Evolutionary conservation across 73 alveolate genomes (phyloP).

Genomic region (Symbiodinium natans): DNA sequence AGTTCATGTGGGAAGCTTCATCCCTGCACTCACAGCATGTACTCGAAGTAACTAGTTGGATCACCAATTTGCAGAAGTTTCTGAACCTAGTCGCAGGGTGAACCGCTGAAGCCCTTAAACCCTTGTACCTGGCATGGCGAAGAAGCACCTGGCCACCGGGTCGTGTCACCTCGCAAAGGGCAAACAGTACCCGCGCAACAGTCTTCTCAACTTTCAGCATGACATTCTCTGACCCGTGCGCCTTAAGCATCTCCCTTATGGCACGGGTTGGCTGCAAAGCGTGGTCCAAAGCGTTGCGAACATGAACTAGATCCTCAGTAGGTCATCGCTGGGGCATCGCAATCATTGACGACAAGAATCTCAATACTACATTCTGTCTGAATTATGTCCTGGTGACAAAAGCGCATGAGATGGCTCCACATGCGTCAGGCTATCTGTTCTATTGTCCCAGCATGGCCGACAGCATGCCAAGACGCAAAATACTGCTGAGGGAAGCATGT

Average conservation of each 20-base stretch:
- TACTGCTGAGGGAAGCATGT: not conserved
- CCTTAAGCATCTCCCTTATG: conserved; percentile 12
- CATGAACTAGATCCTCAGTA: not conserved
- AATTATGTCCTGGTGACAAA: no score
- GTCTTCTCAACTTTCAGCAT: not conserved
- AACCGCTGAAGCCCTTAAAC: no score
- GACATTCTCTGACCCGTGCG: not conserved
- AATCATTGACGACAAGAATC: no score
- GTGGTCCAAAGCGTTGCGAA: conserved; percentile 23
- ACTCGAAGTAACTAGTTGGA: no score
- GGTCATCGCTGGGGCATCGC: not conserved
- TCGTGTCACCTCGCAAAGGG: not conserved
- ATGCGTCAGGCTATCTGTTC: no score
- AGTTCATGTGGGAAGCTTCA: conserved; percentile 9
- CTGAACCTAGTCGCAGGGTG: no score
- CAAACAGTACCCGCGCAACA: not conserved
- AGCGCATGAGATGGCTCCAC: no score
- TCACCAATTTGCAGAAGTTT: no score
- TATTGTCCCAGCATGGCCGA: no score
- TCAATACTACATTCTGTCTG: no score
- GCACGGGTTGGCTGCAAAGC: conserved; percentile 30
- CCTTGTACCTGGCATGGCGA: conserved; percentile 13
- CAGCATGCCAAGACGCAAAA: not conserved
- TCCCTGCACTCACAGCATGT: not conserved
- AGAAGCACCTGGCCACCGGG: not conserved